Evolutionary conservation across 805 yeast genomes (phyloP), one percentile per base, ranked within the genome.

Genomic region (Saccharomyces jurei): DNA sequence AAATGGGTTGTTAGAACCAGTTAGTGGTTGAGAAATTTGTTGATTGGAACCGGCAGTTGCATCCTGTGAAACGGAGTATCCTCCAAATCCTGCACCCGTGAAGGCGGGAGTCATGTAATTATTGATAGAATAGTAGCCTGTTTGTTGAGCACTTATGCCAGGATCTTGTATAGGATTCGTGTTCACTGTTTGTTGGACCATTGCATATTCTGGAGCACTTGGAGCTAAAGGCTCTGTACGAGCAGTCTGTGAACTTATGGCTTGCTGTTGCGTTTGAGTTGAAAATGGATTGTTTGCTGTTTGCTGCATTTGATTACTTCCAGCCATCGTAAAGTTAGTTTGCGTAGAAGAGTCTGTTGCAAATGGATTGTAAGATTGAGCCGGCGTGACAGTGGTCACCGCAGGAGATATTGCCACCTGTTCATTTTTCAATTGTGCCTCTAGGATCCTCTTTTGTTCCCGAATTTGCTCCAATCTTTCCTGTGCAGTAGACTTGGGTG

Each of bases 1-100:
- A 58, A 75, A 74, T 46, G 78, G 78, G 56, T 75, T 71, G n/a
- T 63, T 65, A 6, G 72, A 63, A 3, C 71, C 72, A 3, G 71
- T 67, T 17, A 59, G 56, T 48, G 59, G 58, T 25, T 59, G 62
- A 32, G 54, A 55, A 44, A 50, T 30, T 44, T 54, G 36, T 26
- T 27, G 36, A 6, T 62, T 32, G 32, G 53, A 22, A 44, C 53
- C 29, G 4, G 32, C 21, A 13, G 29, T 47, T 50, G 48, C 44
- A 56, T 41, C 66, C 63, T 41, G 68, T 55, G 48, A 55, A 61
- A 70, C 73, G 2, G 68, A 53, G 61, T 75, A 78, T 1, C 82
- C 83, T 11, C 86, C 86, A 66, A 82, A 81, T 0, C 86, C 87
- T 36, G 77, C 77, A 13, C 85, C 86, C 5, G 85, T 81, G 57